Conservation (phyloP, 257 asterid genomes). For the Schizonepeta tenuifolia region DNA sequence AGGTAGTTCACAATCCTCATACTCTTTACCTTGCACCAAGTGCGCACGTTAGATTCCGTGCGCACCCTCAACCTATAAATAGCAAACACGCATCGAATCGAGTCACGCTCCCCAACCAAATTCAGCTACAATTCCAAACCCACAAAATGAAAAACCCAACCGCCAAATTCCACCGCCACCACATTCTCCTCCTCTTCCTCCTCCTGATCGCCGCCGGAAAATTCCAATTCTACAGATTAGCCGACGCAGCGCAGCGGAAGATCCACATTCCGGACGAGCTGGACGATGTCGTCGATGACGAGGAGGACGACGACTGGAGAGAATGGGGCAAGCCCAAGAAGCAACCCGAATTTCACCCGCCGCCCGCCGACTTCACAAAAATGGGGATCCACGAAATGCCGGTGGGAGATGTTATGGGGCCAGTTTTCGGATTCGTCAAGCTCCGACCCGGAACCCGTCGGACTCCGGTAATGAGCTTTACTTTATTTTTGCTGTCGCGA, state of each 20-base stretch:
- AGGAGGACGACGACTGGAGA: slow-evolving; percentile 83
- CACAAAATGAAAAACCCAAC: slow-evolving; percentile 38
- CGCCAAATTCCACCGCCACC: slow-evolving; percentile 20
- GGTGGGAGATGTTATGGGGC: slow-evolving; percentile 69
- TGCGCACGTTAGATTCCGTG: slow-evolving; percentile 34
- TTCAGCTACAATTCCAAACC: slow-evolving; percentile 10
- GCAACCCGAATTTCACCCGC: slow-evolving; percentile 72
- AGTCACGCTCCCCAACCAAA: background rate
- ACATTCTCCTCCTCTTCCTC: slow-evolving; percentile 36
- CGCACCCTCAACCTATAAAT: slow-evolving; percentile 36
- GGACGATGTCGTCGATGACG: slow-evolving; percentile 82
- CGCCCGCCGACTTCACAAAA: slow-evolving; percentile 61
- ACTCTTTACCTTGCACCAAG: slow-evolving; percentile 23
- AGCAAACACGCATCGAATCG: background rate
- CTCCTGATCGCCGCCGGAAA: slow-evolving; percentile 46
- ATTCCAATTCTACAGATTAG: slow-evolving; percentile 33
- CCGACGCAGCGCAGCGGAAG: slow-evolving; percentile 54
- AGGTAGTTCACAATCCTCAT: background rate
- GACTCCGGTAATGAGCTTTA: slow-evolving; percentile 51
- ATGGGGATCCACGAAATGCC: slow-evolving; percentile 62
- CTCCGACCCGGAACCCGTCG: slow-evolving; percentile 78
- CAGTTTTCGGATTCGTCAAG: slow-evolving; percentile 90
- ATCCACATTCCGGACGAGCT: slow-evolving; percentile 84
- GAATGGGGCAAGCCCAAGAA: slow-evolving; percentile 78
- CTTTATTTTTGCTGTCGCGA: slow-evolving; percentile 12